Conservation (phyloP, 768 basidiomycete species). For the Baorangia bicolor region DNA sequence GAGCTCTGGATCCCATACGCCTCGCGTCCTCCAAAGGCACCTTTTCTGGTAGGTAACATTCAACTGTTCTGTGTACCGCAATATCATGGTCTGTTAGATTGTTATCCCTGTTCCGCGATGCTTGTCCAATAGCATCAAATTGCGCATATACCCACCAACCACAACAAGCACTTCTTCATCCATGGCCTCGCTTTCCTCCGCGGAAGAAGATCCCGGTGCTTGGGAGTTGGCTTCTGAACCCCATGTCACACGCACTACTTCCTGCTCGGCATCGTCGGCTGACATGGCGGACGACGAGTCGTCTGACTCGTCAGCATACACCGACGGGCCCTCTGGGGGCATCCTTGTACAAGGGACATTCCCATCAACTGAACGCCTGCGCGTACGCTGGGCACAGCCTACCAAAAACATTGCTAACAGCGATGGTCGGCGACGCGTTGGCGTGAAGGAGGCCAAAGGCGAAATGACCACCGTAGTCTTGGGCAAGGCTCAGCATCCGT, state of each 20-base stretch:
- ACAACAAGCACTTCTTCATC: slow-evolving; percentile 52
- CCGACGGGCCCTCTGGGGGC: slow-evolving; percentile 53
- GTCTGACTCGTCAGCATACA: slow-evolving; percentile 61
- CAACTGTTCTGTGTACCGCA: not conserved
- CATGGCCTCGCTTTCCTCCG: slow-evolving; percentile 71
- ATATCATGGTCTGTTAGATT: slow-evolving; percentile 43
- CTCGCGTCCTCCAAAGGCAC: slow-evolving; percentile 65
- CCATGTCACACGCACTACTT: slow-evolving; percentile 58
- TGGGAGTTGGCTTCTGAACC: slow-evolving; percentile 83
- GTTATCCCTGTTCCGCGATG: slow-evolving; percentile 78
- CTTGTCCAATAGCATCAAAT: slow-evolving; percentile 69
- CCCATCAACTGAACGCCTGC: slow-evolving; percentile 71
- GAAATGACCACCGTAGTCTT: slow-evolving; percentile 63
- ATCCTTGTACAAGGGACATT: slow-evolving; percentile 76
- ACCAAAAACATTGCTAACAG: slow-evolving; percentile 43
- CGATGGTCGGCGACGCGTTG: slow-evolving; percentile 65
- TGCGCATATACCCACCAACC: slow-evolving; percentile 70
- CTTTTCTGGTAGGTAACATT: slow-evolving; percentile 58
- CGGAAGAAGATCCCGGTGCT: slow-evolving; percentile 62
- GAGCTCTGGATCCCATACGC: slow-evolving; percentile 73
- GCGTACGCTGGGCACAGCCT: slow-evolving; percentile 76
- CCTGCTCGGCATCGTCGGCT: slow-evolving; percentile 59
- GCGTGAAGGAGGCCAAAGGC: slow-evolving; percentile 64
- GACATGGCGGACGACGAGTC: slow-evolving; percentile 83
- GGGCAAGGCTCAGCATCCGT: slow-evolving; percentile 45